These are phyloP conservation scores for Russula earlei DNA, from an alignment of 768 basidiomycete genomes.

Conservation along the genomic window DNA sequence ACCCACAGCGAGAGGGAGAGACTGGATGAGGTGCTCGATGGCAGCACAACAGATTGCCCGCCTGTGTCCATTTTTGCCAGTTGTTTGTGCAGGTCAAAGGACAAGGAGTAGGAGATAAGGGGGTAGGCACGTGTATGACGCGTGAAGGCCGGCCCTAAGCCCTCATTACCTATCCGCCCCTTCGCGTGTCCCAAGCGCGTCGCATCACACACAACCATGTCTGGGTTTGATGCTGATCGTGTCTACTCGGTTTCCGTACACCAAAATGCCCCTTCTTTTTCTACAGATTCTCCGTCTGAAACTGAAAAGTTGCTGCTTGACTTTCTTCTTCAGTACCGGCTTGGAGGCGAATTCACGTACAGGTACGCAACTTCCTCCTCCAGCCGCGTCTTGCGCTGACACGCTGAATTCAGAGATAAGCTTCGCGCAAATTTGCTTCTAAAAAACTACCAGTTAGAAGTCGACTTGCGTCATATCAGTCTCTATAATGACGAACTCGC, in stretches of 20 bases:
- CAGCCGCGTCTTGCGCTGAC: background rate
- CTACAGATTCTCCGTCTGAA: slow-evolving; percentile 69
- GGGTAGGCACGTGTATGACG: background rate
- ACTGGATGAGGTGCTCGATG: slow-evolving; percentile 62
- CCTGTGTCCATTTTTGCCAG: slow-evolving; percentile 61
- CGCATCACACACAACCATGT: slow-evolving; percentile 40
- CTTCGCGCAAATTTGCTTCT: slow-evolving; percentile 81
- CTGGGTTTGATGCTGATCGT: slow-evolving; percentile 77
- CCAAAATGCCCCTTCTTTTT: slow-evolving; percentile 43
- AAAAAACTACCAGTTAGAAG: slow-evolving; percentile 64
- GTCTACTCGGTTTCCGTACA: slow-evolving; percentile 78
- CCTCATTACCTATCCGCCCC: background rate
- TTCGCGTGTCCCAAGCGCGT: background rate
- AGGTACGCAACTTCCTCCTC: slow-evolving; percentile 38
- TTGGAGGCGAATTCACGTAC: slow-evolving; percentile 88
- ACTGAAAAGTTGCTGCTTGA: slow-evolving; percentile 73
- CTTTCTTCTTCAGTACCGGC: slow-evolving; percentile 80
- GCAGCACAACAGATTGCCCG: slow-evolving; percentile 64
- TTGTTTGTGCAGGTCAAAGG: background rate
- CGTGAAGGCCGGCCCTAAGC: slow-evolving; percentile 4
- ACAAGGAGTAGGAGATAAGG: background rate
- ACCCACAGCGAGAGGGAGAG: slow-evolving; percentile 66
- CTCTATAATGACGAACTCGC: slow-evolving; percentile 93
- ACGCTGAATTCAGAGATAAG: slow-evolving; percentile 55
- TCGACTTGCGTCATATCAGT: slow-evolving; percentile 39